Percentiles rank a stretch among this genome's conserved stretches.
Conservation (phyloP, 1,139 yeast genomes). For the Kodamaea derodonti region DNA sequence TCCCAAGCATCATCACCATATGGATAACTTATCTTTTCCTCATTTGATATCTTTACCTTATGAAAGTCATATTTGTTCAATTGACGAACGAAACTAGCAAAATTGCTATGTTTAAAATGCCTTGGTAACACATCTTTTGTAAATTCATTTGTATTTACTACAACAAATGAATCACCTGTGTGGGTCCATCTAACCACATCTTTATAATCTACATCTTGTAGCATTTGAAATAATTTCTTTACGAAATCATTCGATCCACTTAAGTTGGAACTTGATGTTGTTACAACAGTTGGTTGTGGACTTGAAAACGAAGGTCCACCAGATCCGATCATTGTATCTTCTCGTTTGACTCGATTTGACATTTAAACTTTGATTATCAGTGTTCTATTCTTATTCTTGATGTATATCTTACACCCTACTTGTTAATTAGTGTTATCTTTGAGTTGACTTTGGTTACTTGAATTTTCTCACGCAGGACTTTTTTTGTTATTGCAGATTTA, state of each 20-base stretch:
- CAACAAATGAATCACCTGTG: conserved; percentile 81
- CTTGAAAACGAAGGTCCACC: background rate
- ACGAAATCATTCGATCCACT: conserved; percentile 69
- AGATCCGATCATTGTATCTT: background rate
- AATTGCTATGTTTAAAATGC: conserved; percentile 91
- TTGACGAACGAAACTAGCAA: conserved; percentile 92
- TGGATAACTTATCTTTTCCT: conserved; percentile 48
- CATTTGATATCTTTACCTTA: conserved; percentile 48
- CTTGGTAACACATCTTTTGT: conserved; percentile 28
- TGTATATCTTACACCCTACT: too few relatives aligned
- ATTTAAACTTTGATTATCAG: too few relatives aligned
- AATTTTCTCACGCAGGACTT: too few relatives aligned
- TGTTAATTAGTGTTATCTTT: too few relatives aligned
- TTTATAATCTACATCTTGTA: conserved; percentile 72
- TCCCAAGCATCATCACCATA: conserved; percentile 92
- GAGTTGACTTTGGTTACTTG: too few relatives aligned
- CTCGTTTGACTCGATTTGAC: conserved; percentile 3
- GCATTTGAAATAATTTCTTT: conserved; percentile 73
- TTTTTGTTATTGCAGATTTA: too few relatives aligned
- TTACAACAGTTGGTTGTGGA: conserved; percentile 1
- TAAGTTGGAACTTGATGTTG: conserved; percentile 10
- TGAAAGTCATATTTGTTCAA: conserved; percentile 64
- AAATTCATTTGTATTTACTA: conserved; percentile 74
- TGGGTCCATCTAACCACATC: conserved; percentile 82
- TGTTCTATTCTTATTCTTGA: too few relatives aligned